Percentiles rank a stretch among this genome's conserved stretches.
These are phyloP conservation scores for Backusella tuberculispora DNA, from an alignment of 192 early-diverging fungal species.

Conservation along the genomic window DNA sequence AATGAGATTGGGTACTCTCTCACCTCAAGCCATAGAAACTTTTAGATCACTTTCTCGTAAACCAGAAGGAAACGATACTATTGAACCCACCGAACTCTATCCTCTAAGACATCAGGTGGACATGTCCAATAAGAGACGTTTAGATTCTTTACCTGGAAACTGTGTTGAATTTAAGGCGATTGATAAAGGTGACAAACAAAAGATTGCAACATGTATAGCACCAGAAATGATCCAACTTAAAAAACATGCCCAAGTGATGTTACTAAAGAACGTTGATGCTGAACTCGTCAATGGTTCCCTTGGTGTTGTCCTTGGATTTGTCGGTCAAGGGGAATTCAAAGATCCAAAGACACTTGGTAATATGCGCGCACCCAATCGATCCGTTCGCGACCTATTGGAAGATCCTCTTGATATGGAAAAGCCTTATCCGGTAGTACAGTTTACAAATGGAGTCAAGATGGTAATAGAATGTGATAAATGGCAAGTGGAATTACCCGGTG, in stretches of 20 bases:
- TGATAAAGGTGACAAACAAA: constrained; percentile 47
- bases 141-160: constrained; percentile 59
- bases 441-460: constrained; percentile 47
- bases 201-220: constrained; percentile 58
- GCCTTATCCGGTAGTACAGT: constrained; percentile 45
- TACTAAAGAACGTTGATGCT: constrained; percentile 72
- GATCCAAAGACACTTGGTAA: not conserved
- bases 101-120: constrained; percentile 80
- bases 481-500: constrained; percentile 56
- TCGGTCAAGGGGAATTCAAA: constrained; percentile 29
- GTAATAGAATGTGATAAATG: constrained; percentile 56
- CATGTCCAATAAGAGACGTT: constrained; percentile 59
- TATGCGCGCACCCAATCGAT: constrained; percentile 18
- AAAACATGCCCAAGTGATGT: constrained; percentile 83
- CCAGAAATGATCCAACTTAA: constrained; percentile 70
- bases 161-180: constrained; percentile 47
- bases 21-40: constrained; percentile 50
- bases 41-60: constrained; percentile 55
- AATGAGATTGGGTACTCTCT: constrained; percentile 74
- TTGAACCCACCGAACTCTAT: constrained; percentile 69
- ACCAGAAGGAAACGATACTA: constrained; percentile 63
- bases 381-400: not conserved
- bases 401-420: constrained; percentile 31
- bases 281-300: constrained; percentile 82
- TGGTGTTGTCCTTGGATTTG: constrained; percentile 63